phyloP scores from a whole-genome alignment of 2,329 filamentous ascomycete genomes.

The Sporothrix brunneoviolacea region DNA sequence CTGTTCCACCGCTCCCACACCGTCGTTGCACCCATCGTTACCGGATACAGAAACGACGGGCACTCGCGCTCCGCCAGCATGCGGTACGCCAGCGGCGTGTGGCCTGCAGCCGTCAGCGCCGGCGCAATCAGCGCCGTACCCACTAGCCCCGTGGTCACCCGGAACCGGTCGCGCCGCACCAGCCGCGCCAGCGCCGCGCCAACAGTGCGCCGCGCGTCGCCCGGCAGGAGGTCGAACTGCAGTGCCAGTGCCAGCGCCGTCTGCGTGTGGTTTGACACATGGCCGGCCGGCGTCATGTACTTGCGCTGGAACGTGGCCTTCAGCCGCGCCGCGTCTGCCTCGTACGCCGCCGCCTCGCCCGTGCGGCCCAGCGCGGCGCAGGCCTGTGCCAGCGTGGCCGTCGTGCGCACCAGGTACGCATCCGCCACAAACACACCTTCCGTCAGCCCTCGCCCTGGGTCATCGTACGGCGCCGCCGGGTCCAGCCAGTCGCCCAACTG shows the following conservation, averaged over 20 bases:
- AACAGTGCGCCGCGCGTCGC: neutral
- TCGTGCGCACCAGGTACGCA: slow-evolving; percentile 32
- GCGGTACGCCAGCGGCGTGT: slow-evolving; percentile 22
- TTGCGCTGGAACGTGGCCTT: slow-evolving; percentile 22
- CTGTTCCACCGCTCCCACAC: too few species aligned
- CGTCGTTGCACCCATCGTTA: too few species aligned
- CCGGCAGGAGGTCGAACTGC: slow-evolving; percentile 20
- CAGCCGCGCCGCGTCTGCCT: slow-evolving; percentile 18
- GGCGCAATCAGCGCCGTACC: slow-evolving; percentile 22
- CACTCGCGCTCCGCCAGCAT: slow-evolving; percentile 32
- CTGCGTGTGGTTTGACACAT: slow-evolving; percentile 23
- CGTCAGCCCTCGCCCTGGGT: slow-evolving; percentile 28
- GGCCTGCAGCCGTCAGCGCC: slow-evolving; percentile 13
- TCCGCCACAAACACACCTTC: slow-evolving; percentile 31
- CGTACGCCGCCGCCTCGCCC: slow-evolving; percentile 19
- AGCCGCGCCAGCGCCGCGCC: slow-evolving; percentile 4
- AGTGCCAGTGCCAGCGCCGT: slow-evolving; percentile 24
- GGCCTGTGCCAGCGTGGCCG: slow-evolving; percentile 23
- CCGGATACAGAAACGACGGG: too few species aligned
- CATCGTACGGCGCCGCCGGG: slow-evolving; percentile 30
- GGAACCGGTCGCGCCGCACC: slow-evolving; percentile 14
- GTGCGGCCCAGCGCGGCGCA: slow-evolving; percentile 20
- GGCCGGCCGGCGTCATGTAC: slow-evolving; percentile 21
- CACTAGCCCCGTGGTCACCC: slow-evolving; percentile 23
- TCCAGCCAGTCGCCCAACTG: slow-evolving; percentile 38